phyloP scores from a whole-genome alignment of 805 yeast genomes.

The Candida anglica region DNA sequence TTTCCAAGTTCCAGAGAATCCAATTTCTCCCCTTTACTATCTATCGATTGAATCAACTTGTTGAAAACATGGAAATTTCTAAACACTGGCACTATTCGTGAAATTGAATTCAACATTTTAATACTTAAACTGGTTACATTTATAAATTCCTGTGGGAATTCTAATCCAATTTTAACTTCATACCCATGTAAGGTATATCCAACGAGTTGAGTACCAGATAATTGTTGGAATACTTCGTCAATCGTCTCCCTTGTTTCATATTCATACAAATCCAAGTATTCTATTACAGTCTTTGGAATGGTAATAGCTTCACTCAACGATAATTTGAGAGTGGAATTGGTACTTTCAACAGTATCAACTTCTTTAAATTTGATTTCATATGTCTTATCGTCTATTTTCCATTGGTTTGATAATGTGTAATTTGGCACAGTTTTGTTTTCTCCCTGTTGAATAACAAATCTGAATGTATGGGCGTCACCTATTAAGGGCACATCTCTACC shows the following conservation, averaged over 20 bases:
- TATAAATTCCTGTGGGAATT: conserved; percentile 15
- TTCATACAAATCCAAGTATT: conserved; percentile 1
- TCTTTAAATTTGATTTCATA: background rate
- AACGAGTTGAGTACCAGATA: conserved; percentile 2
- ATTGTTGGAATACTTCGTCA: conserved; percentile 6
- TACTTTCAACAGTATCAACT: background rate
- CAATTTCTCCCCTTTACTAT: conserved; percentile 1
- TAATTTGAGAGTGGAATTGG: background rate
- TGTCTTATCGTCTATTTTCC: conserved; percentile 7
- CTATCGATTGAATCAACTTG: conserved; percentile 11
- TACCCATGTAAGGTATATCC: conserved; percentile 6
- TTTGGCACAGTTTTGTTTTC: background rate
- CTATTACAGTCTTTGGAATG: background rate
- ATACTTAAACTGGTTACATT: conserved; percentile 19
- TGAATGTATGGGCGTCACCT: background rate
- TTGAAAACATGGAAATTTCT: conserved; percentile 28
- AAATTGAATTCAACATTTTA: conserved; percentile 19
- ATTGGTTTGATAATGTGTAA: conserved; percentile 4
- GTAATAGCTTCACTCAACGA: background rate
- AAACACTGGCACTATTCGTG: conserved; percentile 21
- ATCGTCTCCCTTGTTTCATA: conserved; percentile 2
- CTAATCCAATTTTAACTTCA: conserved; percentile 6
- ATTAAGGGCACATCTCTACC: background rate
- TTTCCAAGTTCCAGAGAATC: conserved; percentile 9
- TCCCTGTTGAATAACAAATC: conserved; percentile 10